phyloP scores from a whole-genome alignment of 1,284 basidiomycete genomes.

The Erythrobasidium hasegawianum region DNA sequence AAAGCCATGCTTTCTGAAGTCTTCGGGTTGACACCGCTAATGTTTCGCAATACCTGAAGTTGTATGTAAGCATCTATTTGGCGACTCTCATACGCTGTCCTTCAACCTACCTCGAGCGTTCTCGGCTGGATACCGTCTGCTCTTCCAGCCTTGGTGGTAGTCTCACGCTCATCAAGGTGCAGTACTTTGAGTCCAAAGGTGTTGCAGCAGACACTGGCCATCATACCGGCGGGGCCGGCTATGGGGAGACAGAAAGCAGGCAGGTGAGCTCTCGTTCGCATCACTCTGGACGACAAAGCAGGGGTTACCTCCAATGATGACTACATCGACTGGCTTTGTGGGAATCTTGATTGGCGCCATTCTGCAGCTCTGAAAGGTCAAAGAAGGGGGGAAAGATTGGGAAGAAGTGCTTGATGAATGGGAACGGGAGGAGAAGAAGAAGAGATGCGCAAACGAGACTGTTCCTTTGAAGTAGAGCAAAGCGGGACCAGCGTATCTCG shows the following conservation, averaged over 20 bases:
- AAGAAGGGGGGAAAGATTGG: too few relatives aligned
- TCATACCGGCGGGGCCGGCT: constrained; percentile 35
- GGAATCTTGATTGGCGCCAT: constrained; percentile 34
- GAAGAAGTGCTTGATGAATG: background rate
- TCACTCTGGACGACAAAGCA: background rate
- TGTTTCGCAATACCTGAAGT: constrained; percentile 43
- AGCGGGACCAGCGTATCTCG: too few relatives aligned
- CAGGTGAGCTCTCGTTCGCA: background rate
- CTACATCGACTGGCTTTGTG: constrained; percentile 34
- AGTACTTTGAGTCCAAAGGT: constrained; percentile 43
- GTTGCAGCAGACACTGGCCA: constrained; percentile 39
- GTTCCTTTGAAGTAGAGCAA: too few relatives aligned
- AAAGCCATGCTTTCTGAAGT: constrained; percentile 20
- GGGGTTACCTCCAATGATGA: constrained; percentile 31
- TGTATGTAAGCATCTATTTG: background rate
- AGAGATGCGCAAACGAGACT: too few relatives aligned
- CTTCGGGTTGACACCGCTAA: constrained; percentile 40
- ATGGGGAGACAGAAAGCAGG: background rate
- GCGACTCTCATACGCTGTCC: background rate
- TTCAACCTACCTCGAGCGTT: constrained; percentile 43
- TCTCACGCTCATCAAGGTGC: constrained; percentile 48
- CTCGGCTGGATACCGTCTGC: constrained; percentile 52
- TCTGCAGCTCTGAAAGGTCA: background rate
- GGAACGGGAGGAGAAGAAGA: background rate
- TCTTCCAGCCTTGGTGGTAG: constrained; percentile 50